Base-by-base conservation (phyloP, 1,139 yeast species). In the Scheffersomyces stambukii region DNA sequence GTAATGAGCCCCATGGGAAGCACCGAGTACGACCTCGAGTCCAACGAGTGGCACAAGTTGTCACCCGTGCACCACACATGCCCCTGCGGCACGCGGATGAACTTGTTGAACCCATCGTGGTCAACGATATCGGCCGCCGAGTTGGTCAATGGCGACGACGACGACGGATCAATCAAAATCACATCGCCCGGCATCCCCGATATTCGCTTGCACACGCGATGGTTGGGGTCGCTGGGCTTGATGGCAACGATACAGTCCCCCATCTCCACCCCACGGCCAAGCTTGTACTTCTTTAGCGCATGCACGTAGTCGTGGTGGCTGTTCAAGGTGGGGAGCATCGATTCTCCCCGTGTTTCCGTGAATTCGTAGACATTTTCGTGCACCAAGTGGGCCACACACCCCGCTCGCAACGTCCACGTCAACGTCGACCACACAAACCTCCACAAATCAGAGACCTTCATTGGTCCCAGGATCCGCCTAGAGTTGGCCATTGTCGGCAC, bases 51-150 rank as follows among this genome's bases (percentile, higher is more conserved):
- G 22, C 86, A 72, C 34, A 91, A 55, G 48, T 91, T 91, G 50
- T 91, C 98, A 2, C 98, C 99, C 0, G 96, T 86, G 4, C 89
- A 81, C 97, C 97, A 93, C 25, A 88, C 86, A 56, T 93, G 98
- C 3, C 98, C 98, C 33, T 77, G 75, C 0, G 95, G 95, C 0
- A 85, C 81, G 31, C 60, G 62, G 6, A 85, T 76, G 45, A 61
- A 83, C 35, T 75, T 74, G 45, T 78, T 70, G 45, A 61, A 75
- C 13, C 75, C 72, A 40, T 66, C 70, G 40, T 68, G 56, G 28
- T 42, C 49, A 2, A 50, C 40, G 5, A 46, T 45, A 26, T 62
- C 57, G 3, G 51, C 26, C 3, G 57, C 49, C 13, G 53, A 40
- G 40, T 60, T 63, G 14, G 81, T 75, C 20, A 75, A 60, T 29